Conservation (phyloP, 2,329 filamentous ascomycete species). For the Epichloe coenophiala region DNA sequence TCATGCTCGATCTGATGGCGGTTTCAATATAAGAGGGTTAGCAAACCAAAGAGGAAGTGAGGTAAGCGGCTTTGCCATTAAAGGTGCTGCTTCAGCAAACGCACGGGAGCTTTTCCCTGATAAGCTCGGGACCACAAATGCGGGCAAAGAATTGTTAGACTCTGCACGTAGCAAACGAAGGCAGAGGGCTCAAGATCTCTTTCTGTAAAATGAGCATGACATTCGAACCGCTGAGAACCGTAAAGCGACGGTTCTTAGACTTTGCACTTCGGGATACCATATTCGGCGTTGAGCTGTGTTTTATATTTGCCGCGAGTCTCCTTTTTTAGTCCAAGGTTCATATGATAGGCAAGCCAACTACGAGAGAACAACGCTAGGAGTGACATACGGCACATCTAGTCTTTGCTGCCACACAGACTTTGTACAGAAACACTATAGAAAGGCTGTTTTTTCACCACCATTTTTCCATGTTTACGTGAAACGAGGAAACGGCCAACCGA, state of each 20-base stretch:
- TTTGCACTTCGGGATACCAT: too few relatives aligned
- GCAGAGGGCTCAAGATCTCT: slow-evolving; percentile 60
- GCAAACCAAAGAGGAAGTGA: slow-evolving; percentile 31
- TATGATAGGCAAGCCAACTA: background rate
- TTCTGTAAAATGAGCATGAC: slow-evolving; percentile 32
- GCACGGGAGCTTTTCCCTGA: slow-evolving; percentile 56
- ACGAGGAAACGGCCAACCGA: too few relatives aligned
- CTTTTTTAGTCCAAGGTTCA: background rate
- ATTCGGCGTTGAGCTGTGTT: background rate
- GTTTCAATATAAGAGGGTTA: slow-evolving; percentile 47
- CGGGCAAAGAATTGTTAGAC: slow-evolving; percentile 57
- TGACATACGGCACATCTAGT: background rate
- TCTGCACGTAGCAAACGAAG: slow-evolving; percentile 37
- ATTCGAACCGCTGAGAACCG: background rate
- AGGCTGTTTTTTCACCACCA: too few relatives aligned
- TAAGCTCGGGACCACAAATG: slow-evolving; percentile 42
- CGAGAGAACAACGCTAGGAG: background rate
- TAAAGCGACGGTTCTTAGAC: too few relatives aligned
- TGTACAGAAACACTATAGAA: background rate
- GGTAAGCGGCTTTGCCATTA: slow-evolving; percentile 48
- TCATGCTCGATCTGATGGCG: slow-evolving; percentile 25
- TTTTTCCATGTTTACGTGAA: too few relatives aligned
- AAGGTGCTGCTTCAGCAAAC: slow-evolving; percentile 38
- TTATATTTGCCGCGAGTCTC: background rate
- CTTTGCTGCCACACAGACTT: background rate